Base-by-base conservation (phyloP, 1,284 basidiomycete species). In the Agroathelia rolfsii region DNA sequence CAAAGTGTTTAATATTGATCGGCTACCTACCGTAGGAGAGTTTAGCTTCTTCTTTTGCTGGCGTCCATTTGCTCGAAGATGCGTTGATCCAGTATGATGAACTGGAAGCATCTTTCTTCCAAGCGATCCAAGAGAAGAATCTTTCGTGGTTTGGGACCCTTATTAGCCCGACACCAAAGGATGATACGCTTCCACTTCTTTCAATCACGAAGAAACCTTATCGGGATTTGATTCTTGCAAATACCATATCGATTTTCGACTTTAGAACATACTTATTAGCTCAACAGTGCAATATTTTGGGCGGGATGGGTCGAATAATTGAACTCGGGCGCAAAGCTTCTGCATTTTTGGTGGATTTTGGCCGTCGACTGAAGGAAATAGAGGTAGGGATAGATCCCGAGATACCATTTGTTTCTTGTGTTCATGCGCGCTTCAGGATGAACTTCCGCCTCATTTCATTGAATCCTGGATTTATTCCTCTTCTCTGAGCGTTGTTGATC, bases 401-500 rank as follows among this genome's bases (percentile, higher is more conserved):
- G 13, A 27, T 34, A 15, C 21, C 18, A 31, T 29, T 24, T 25
- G 15, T 19, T 34, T 29, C 16, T 27, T 26, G 22, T 11, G 37
- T 28, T 29, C 38, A 49, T 43, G 41, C 45, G 28, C 35, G 14
- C 43, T 34, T 35, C 41, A 92, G 82, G 58, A 58, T 22, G 67
- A 69, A 4, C 64, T 96, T n/a, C 78, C 86, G 1, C 60, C 62
- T 13, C 73, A 77, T 48, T 95, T 95, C 49, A 66, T 96, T 24
- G 88, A 96, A 53, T 83, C 85, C 0, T 98, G 95, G 94, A 84
- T 76, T 14, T 97, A 90, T 55, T 89, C 86, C 7, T 89, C 90
- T 1, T 81, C 89, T 14, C 63, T 94, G 34, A 89, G 85, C 45
- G 78, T 85, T 25, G 78, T 94, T 9, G 79, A 88, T 12, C 79